Evolutionary conservation across 371 early-diverging fungal species (phyloP), one percentile per base, ranked within the genome.

Genomic region (Mortierella sp.): DNA sequence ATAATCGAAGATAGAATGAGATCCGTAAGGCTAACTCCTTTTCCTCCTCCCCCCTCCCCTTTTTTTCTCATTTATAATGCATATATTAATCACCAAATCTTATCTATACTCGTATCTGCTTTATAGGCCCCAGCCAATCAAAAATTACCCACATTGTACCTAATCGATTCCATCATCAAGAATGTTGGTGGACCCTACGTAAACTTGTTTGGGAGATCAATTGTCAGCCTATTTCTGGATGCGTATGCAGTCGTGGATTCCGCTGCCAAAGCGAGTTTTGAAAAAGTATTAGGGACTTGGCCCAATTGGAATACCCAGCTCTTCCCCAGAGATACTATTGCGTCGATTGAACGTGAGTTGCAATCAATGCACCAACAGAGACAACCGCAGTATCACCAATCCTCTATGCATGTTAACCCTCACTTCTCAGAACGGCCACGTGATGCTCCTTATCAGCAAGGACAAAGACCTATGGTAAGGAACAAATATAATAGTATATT

Each of bases 111-210:
- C 60, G 16, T 52, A 48, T 47, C 43, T 73, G 53, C 84, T 32
- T 55, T 24, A 7, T 83, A 95, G 94, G 93, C 91, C 60, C 89
- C 89, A 21, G 87, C 93, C 24, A 88, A 86, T 41, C 92, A 92
- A 73, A 97, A 96, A 85, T 87, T 97, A 24, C 97, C 97, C 21
- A 88, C 93, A 4, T 85, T 97, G 40, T 97, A 96, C 84, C 88
- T 97, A 53, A 89, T 97, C 68, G 98, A 97, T 85, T 97, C 97
- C 43, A 97, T 97, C 28, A 89, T 91, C 84, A 97, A 97, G 86
- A 96, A 96, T 84, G 92, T 96, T 38, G 96, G 96, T 22, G 92
- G 88, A 22, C 86, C 86, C 24, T 97, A 96, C 84, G 77, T 93
- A 11, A 72, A 80, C 19, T 82, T 90, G 38, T 95, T 97, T 84